A percentile compares a stretch with the other conserved stretches of the same genome.
These are phyloP conservation scores for Alternaria dauci DNA, from an alignment of 2,329 filamentous ascomycete species.

Conservation along the genomic window DNA sequence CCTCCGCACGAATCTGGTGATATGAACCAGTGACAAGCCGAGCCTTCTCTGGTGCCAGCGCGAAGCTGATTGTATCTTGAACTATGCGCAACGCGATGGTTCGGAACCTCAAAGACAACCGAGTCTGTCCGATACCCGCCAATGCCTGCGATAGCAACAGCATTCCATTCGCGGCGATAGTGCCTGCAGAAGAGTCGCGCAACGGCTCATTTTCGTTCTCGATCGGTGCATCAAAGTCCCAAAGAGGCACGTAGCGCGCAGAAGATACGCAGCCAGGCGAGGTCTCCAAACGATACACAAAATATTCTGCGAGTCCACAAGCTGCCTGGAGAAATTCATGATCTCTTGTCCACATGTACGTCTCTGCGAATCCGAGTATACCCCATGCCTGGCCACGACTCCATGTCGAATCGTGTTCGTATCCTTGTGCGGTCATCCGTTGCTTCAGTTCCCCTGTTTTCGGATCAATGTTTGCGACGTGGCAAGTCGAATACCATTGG, in stretches of 20 bases:
- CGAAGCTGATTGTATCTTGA: conserved; percentile 31
- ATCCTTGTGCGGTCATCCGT: conserved; percentile 56
- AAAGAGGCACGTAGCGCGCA: conserved; percentile 51
- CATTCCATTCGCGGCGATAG: conserved; percentile 54
- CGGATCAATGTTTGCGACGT: conserved; percentile 56
- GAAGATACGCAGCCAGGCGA: conserved; percentile 18
- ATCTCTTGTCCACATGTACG: conserved; percentile 54
- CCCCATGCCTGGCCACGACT: conserved; percentile 58
- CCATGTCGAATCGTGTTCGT: conserved; percentile 53
- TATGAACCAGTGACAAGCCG: conserved; percentile 22
- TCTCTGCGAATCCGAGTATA: conserved; percentile 55
- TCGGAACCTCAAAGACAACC: conserved; percentile 30
- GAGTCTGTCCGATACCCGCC: conserved; percentile 44
- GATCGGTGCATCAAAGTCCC: conserved; percentile 60
- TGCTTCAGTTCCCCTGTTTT: conserved; percentile 47
- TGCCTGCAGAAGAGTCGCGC: conserved; percentile 53
- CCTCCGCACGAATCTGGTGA: conserved; percentile 21
- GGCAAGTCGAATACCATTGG: conserved; percentile 45
- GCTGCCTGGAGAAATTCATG: conserved; percentile 53
- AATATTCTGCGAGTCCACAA: conserved; percentile 55
- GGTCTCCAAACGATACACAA: conserved; percentile 51
- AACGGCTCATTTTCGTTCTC: conserved; percentile 37
- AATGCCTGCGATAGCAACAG: conserved; percentile 27
- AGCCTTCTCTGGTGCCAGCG: conserved; percentile 37
- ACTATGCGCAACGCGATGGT: conserved; percentile 27